Conservation (phyloP, 1,284 basidiomycete genomes). For the Ganoderma resinaceum region DNA sequence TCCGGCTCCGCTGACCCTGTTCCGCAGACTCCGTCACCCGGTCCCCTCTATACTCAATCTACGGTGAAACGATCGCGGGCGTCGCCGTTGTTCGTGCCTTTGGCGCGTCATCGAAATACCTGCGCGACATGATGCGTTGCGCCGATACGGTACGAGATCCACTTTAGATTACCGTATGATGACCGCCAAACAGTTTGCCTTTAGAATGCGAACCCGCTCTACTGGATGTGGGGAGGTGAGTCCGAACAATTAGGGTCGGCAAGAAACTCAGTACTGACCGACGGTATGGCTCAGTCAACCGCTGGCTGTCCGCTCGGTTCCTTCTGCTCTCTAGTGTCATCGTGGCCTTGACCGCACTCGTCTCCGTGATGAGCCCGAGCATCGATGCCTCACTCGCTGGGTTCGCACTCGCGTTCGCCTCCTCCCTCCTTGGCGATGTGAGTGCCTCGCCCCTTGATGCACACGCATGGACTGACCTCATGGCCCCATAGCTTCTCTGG, state of each 20-base stretch:
- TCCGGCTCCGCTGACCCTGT: slow-evolving; percentile 18
- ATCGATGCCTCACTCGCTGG: slow-evolving; percentile 84
- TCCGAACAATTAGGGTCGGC: slow-evolving; percentile 24
- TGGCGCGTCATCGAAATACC: slow-evolving; percentile 85
- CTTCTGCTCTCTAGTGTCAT: slow-evolving; percentile 80
- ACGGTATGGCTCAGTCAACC: slow-evolving; percentile 61
- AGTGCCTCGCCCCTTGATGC: slow-evolving; percentile 39
- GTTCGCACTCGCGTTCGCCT: slow-evolving; percentile 86
- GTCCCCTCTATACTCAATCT: slow-evolving; percentile 92
- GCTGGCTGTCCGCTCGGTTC: slow-evolving; percentile 85
- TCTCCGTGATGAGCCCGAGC: slow-evolving; percentile 71
- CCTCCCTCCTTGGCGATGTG: slow-evolving; percentile 77
- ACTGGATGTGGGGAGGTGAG: slow-evolving; percentile 88
- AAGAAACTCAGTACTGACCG: slow-evolving; percentile 21
- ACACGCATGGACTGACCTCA: slow-evolving; percentile 34
- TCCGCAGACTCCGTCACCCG: slow-evolving; percentile 83
- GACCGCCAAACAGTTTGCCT: slow-evolving; percentile 16
- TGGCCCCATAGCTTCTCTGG: slow-evolving; percentile 53
- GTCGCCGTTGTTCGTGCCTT: slow-evolving; percentile 89
- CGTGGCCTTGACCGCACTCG: slow-evolving; percentile 74
- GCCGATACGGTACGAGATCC: slow-evolving; percentile 68
- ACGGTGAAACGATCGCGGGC: slow-evolving; percentile 91
- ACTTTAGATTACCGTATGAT: slow-evolving; percentile 17
- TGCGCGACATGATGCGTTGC: slow-evolving; percentile 86
- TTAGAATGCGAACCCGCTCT: slow-evolving; percentile 80